A percentile compares a stretch with the other conserved stretches of the same genome.
phyloP scores from a whole-genome alignment of 495 filamentous ascomycete species.

The Aspergillus hancockii region DNA sequence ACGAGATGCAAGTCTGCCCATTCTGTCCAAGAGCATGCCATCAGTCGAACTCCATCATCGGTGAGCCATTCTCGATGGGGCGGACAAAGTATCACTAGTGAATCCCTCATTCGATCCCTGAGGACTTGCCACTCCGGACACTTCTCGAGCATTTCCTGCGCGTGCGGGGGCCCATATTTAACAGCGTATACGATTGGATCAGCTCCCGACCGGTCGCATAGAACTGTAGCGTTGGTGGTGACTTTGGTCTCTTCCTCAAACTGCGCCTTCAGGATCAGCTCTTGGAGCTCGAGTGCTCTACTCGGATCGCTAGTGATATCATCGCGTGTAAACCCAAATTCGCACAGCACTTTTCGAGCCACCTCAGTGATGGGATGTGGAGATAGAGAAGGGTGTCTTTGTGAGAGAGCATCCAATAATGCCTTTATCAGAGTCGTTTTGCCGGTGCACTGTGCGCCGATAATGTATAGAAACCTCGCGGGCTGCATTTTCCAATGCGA shows the following conservation, averaged over 20 bases:
- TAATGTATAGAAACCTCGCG: background rate
- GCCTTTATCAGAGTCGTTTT: slow-evolving; percentile 1
- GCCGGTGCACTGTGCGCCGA: slow-evolving; percentile 10
- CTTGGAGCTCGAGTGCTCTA: slow-evolving; percentile 6
- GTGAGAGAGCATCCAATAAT: background rate
- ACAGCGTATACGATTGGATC: slow-evolving; percentile 8
- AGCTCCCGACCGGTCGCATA: slow-evolving; percentile 4
- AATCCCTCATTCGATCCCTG: background rate
- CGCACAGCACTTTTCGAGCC: background rate
- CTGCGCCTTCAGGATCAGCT: slow-evolving; percentile 3
- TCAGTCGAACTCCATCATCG: slow-evolving; percentile 4
- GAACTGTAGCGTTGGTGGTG: background rate
- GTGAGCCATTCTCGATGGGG: background rate
- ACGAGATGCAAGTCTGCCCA: slow-evolving; percentile 3
- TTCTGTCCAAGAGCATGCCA: background rate
- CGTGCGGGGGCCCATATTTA: slow-evolving; percentile 2
- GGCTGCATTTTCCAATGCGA: background rate
- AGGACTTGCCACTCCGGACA: background rate
- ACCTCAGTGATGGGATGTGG: slow-evolving; percentile 1
- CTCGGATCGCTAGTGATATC: background rate
- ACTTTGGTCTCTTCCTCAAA: background rate
- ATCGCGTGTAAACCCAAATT: slow-evolving; percentile 2
- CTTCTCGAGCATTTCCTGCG: background rate
- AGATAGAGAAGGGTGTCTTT: background rate
- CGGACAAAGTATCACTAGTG: slow-evolving; percentile 4